Evolutionary conservation across 2,329 filamentous ascomycete species (phyloP), one percentile per base, ranked within the genome.

Genomic region (Penicillium freii): DNA sequence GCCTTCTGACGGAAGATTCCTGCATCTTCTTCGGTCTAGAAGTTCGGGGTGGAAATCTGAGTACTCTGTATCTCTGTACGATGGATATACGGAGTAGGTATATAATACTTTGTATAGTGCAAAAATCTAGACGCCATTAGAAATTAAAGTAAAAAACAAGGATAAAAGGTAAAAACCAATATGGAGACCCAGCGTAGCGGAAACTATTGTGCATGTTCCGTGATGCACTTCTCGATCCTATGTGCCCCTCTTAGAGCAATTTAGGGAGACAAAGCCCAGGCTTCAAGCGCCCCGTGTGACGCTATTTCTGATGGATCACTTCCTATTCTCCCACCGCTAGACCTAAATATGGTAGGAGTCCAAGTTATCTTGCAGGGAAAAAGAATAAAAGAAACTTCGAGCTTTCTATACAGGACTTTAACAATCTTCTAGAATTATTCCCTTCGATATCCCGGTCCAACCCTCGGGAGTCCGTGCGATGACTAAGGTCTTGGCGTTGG

Each of bases 271-370:
- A 13, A 48, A 25, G 31, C 36, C 43, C 39, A 57, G 51, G 15
- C 25, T 39, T 47, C 40, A 17, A 50, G 36, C 46, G 42, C 38
- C 54, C 38, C 27, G n/a, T 31, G 40, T 39, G 25, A 57, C 51
- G 38, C 48, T 56, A 59, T 23, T 60, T 66, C 57, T 63, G 63
- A 66, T 43, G 56, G 54, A 56, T 66, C 64, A 63, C 52, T 54
- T 64, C 54, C 27, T 43, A 9, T 23, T 42, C 52, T 45, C 21
- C 57, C 51, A 65, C 44, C 62, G 56, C 61, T 54, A 61, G 38
- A 54, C 23, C 43, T 45, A 25, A 48, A 59, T 48, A 27, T 29
- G 40, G 48, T 25, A 63, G 36, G 52, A 54, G 54, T 34, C 51
- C 5, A 19, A 40, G 17, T 34, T n/a, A 5, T 2, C 15, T 5